Evolutionary conservation across 2,329 filamentous ascomycete genomes (phyloP), one percentile per base, ranked within the genome.

Genomic region (Emericellopsis cladophorae): DNA sequence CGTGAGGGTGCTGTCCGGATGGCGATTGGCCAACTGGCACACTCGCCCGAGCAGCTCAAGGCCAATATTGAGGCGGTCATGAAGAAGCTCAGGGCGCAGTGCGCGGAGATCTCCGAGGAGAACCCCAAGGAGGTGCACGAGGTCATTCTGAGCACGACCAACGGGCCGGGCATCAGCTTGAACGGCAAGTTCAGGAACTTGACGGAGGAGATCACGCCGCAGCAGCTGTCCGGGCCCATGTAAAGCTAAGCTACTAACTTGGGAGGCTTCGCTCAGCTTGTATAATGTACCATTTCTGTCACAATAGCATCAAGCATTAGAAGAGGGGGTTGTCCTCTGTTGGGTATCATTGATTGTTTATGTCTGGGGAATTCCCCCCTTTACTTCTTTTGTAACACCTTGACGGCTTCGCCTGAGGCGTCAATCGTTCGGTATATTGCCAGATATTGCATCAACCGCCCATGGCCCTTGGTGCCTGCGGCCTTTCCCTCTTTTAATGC

Each of bases 1-100:
- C 74, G 82, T 49, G 62, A 80, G 49, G 92, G 88, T 14, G 85
- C 92, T 24, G 76, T 98, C 42, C 74, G 89, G 44, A 76, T 96
- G 70, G 81, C 88, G n/a, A 76, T 98, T 46, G 92, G 90, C 5
- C 88, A 95, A 64, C 63, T 98, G 55, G 83, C 77, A 1, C 94
- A 94, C 64, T 85, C 86, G 7, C 88, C 92, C 4, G 80, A 92
- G 52, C 79, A 92, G 72, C 64, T 98, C 64, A 76, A 81, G 56
- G 77, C 77, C 48, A 98, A 98, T 58, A 73, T 98, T 58, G 83
- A 81, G 62, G 68, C 77, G 21, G 77, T 95, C 46, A 69, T 96
- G 53, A 72, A 73, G 18, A 71, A 79, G 52, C 58, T 96, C 50
- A 94, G 86, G 75, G 77, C 76, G 52, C 86, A 95, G 56, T 81